Conservation (phyloP, 2,329 filamentous ascomycete genomes). For the Phoma sp. region DNA sequence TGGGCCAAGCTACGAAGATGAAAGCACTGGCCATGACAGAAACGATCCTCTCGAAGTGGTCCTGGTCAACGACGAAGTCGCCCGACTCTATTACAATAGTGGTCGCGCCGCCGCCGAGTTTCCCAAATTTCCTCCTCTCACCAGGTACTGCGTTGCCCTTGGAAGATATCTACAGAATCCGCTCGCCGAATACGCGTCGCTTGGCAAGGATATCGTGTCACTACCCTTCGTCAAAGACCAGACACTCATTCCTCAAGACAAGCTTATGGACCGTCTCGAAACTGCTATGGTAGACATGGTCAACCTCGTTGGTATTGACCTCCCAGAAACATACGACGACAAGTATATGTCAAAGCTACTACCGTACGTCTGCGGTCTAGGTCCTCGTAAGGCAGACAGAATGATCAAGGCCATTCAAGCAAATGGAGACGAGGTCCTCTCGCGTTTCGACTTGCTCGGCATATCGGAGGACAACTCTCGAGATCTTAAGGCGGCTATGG, state of each 20-base stretch:
- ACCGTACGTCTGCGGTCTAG: slow-evolving; percentile 88
- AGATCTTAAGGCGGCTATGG: slow-evolving; percentile 61
- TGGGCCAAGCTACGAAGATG: slow-evolving; percentile 81
- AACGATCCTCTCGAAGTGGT: slow-evolving; percentile 85
- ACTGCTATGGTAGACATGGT: slow-evolving; percentile 99
- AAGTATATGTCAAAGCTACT: slow-evolving; percentile 83
- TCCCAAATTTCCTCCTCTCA: slow-evolving; percentile 77
- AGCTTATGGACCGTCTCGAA: slow-evolving; percentile 84
- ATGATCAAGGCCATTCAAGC: slow-evolving; percentile 88
- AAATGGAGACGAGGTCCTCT: slow-evolving; percentile 85
- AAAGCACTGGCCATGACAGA: slow-evolving; percentile 71
- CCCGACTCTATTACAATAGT: slow-evolving; percentile 93
- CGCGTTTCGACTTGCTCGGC: slow-evolving; percentile 85
- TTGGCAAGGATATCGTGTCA: slow-evolving; percentile 86
- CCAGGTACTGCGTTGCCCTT: slow-evolving; percentile 87
- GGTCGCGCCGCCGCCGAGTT: slow-evolving; percentile 79
- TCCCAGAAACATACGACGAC: slow-evolving; percentile 88
- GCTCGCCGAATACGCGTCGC: slow-evolving; percentile 92
- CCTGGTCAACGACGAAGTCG: slow-evolving; percentile 94
- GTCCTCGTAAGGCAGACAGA: slow-evolving; percentile 86
- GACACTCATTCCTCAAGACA: slow-evolving; percentile 84
- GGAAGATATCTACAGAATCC: slow-evolving; percentile 94
- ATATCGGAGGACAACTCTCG: slow-evolving; percentile 74
- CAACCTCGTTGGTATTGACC: slow-evolving; percentile 92
- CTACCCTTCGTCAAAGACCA: slow-evolving; percentile 90